Evolutionary conservation across 164 flowering plant species (phyloP), one percentile per base, ranked within the genome.

Genomic region (Liquidambar formosana): DNA sequence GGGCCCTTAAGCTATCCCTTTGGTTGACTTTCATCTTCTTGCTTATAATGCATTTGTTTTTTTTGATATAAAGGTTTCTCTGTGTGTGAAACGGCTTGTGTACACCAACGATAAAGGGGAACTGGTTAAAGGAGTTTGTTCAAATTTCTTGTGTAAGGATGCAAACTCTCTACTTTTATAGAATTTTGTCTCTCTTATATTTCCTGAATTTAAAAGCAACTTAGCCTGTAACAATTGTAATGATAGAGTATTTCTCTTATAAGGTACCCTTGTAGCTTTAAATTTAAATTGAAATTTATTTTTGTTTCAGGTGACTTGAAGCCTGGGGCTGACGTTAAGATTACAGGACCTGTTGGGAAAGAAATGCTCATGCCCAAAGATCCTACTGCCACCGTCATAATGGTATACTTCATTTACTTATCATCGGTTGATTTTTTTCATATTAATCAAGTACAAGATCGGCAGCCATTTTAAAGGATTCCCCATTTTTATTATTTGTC

Each of bases 301-400:
- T 69, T 5, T 3, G 18, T 57, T 49, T 71, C 79, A 92, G 96
- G 97, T 80, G 99, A 93, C 80, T 81, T 95, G 90, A 93, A 88
- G 70, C 93, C 99, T 27, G 99, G 98, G 9, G 45, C 86, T 57
- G 96, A 90, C 58, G 97, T 90, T 53, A 86, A 80, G 75, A 72
- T 95, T 2, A 95, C 99, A 5, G 99, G 99, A 64, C 99, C 99
- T 12, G 96, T 93, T 62, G 99, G 99, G 69, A 95, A 93, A 82
- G 99, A 93, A 81, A 95, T 95, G 97, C 95, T 93, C 63, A 90
- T 95, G 99, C 98, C 99, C 4, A 83, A 80, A 71, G 98, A 95
- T 76, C 98, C 96, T 8, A 90, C 88, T 79, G 93, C 98, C 47
- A 95, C 96, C 0, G 41, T 95, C 64, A 75, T 95, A 26, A 95